These are phyloP conservation scores for Peronospora belbahrii DNA, from an alignment of 352 stramenopile species.

Conservation along the genomic window DNA sequence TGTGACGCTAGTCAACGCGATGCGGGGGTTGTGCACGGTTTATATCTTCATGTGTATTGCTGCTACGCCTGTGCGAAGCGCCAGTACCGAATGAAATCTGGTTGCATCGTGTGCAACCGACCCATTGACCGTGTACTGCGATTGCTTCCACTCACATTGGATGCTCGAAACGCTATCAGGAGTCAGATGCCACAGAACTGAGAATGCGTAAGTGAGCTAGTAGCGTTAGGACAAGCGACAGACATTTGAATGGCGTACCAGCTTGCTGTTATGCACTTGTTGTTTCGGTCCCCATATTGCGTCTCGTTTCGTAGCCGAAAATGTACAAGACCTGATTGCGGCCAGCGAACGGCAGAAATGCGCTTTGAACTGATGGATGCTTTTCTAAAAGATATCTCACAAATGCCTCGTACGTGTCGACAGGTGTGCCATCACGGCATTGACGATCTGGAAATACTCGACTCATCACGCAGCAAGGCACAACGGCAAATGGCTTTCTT, in stretches of 20 bases:
- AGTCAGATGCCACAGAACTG: constrained; percentile 16
- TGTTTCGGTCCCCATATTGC: not conserved
- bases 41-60: constrained; percentile 78
- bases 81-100: constrained; percentile 37
- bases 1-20: constrained; percentile 54
- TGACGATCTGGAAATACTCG: constrained; percentile 81
- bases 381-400: constrained; percentile 80
- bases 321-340: constrained; percentile 83
- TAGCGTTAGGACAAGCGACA: not conserved
- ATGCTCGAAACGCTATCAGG: constrained; percentile 35
- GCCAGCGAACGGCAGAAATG: constrained; percentile 72
- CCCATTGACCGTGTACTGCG: constrained; percentile 70
- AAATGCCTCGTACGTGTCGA: constrained; percentile 79
- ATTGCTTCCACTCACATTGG: constrained; percentile 59
- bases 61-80: constrained; percentile 76
- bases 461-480: constrained; percentile 95
- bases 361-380: constrained; percentile 45
- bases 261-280: constrained; percentile 1
- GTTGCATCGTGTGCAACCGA: constrained; percentile 71
- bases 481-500: constrained; percentile 90
- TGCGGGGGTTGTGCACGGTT: constrained; percentile 57
- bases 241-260: not conserved
- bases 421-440: constrained; percentile 45
- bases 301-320: constrained; percentile 39
- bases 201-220: not conserved